Conservation (phyloP, 371 early-diverging fungal genomes). For the Smittium culicis region DNA sequence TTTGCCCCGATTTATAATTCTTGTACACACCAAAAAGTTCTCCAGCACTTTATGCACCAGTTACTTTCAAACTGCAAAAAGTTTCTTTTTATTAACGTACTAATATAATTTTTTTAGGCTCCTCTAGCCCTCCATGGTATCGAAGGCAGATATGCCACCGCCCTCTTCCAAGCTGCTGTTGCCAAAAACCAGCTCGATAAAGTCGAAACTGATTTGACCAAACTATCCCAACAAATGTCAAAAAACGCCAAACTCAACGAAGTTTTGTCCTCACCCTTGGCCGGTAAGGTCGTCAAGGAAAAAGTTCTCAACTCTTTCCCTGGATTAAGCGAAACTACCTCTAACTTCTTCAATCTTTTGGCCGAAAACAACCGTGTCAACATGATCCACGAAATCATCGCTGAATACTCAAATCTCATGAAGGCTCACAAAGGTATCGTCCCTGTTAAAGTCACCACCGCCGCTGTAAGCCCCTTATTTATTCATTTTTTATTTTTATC, state of each 20-base stretch:
- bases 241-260: constrained; percentile 58
- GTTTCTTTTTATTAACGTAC: too few relatives aligned
- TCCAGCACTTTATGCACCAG: too few relatives aligned
- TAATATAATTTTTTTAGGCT: constrained; percentile 38
- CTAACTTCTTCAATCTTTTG: constrained; percentile 78
- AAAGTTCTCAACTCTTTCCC: constrained; percentile 52
- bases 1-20: too few relatives aligned
- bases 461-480: constrained; percentile 39
- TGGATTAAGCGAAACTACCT: constrained; percentile 62
- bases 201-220: constrained; percentile 74
- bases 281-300: constrained; percentile 63
- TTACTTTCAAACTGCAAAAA: too few relatives aligned
- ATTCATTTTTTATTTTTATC: background rate
- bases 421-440: constrained; percentile 85
- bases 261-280: constrained; percentile 77
- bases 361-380: constrained; percentile 88
- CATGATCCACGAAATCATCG: constrained; percentile 67
- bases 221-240: constrained; percentile 45
- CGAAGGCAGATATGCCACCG: constrained; percentile 95
- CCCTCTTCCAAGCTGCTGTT: constrained; percentile 86
- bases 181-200: constrained; percentile 64
- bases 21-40: too few relatives aligned
- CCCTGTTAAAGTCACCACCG: constrained; percentile 76
- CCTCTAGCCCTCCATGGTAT: constrained; percentile 81
- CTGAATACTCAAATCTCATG: constrained; percentile 70